Base-by-base conservation (phyloP, 176 grass and related monocot genomes). In the Thinopyrum elongatum region DNA sequence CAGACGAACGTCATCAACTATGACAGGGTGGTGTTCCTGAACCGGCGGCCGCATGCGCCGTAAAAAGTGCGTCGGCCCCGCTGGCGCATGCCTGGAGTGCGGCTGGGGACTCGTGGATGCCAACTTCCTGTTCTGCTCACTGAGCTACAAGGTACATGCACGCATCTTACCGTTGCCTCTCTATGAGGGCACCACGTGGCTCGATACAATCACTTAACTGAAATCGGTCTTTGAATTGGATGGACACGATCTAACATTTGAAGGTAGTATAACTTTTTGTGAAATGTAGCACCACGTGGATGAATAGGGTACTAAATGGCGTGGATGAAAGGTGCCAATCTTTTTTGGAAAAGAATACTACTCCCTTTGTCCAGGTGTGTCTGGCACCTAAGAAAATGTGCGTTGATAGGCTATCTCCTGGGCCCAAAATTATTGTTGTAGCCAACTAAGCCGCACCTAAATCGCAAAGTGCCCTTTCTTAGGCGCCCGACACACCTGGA, bases 61-160 rank as follows among this genome's bases (percentile, higher is more conserved):
- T 25, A 64, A 17, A 17, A 81, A 15, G 62, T 4, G 34, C 36
- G 16, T 31, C 35, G 1, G 13, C 28, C 7, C 27, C 16, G 4
- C n/a, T 22, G 12, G 29, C 3, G 27, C n/a, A 0, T 89, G 77
- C 53, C 36, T 51, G 47, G 10, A 29, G 12, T 90, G 83, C 22
- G 47, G 10, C 10, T 13, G 78, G 8, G 88, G 49, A 0, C 70
- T 90, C 49, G 47, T 29, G 11, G 10, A 77, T 0, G 12, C 19
- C 8, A n/a, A 27, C 30, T 90, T 83, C 60, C 89, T 80, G 53
- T 95, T 98, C 84, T 95, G 87, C 83, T 98, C 89, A 3, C 62
- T 98, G 12, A 63, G 68, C 31, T 98, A 93, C 87, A 95, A 98
- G 93, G 93, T 97, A 49, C 28, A 22, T 7, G 65, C 46, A n/a